phyloP scores from a whole-genome alignment of 1,284 basidiomycete genomes.

The Somion occarium region DNA sequence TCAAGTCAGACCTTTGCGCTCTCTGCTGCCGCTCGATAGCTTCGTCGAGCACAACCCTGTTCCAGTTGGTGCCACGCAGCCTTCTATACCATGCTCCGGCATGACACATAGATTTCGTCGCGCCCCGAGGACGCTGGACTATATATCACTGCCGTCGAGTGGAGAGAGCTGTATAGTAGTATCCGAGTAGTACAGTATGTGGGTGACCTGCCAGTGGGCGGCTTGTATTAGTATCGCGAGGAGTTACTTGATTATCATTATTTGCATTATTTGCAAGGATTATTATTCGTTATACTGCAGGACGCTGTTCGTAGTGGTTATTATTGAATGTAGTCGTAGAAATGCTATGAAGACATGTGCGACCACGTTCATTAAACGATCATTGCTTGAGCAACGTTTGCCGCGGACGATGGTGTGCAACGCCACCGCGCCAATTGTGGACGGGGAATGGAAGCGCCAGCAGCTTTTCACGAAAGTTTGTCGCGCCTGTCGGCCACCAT shows the following conservation, averaged over 20 bases:
- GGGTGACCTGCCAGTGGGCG: neutral
- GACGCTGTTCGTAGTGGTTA: too few relatives aligned
- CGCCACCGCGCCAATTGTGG: too few relatives aligned
- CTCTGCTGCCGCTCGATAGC: neutral
- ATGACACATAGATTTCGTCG: neutral
- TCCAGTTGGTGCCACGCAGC: too few relatives aligned
- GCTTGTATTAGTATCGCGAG: neutral
- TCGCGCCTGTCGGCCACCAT: neutral
- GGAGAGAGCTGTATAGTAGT: neutral
- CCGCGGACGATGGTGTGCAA: too few relatives aligned
- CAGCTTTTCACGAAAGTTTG: neutral
- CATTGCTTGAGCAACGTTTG: too few relatives aligned
- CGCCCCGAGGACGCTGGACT: neutral
- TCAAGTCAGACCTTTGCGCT: neutral
- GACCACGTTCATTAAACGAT: too few relatives aligned
- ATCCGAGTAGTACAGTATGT: neutral
- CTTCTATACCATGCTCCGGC: neutral
- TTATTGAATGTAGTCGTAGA: too few relatives aligned
- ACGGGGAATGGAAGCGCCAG: too few relatives aligned
- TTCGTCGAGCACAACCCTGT: neutral
- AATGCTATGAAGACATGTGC: too few relatives aligned
- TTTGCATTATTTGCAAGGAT: neutral
- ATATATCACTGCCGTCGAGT: too few relatives aligned
- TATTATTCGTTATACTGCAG: too few relatives aligned
- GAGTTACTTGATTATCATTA: too few relatives aligned